These are phyloP conservation scores for Pythium scleroteichum DNA, from an alignment of 352 stramenopile species.

Conservation along the genomic window DNA sequence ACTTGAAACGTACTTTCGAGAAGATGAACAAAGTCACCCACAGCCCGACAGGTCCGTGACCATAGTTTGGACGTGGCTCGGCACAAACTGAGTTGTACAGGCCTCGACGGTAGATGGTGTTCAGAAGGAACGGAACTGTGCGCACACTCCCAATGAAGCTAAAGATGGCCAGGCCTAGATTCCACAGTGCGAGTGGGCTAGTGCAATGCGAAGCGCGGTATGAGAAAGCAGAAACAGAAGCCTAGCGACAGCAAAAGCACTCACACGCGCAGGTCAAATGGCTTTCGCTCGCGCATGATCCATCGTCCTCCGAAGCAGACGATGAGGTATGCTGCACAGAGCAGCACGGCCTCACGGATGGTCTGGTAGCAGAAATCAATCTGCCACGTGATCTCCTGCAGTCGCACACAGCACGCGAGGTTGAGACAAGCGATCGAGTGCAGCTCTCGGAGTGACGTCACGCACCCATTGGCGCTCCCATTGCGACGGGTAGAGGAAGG, in stretches of 20 bases:
- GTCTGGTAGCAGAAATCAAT: conserved; percentile 68
- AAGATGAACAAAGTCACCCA: conserved; percentile 89
- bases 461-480: conserved; percentile 76
- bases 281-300: conserved; percentile 77
- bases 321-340: conserved; percentile 70
- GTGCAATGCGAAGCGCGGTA: neutral
- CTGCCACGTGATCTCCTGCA: conserved; percentile 66
- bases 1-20: conserved; percentile 88
- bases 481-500: conserved; percentile 60
- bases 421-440: neutral
- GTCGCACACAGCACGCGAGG: neutral
- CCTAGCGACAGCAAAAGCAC: conserved; percentile 6
- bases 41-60: conserved; percentile 61
- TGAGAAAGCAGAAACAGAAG: neutral
- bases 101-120: conserved; percentile 74
- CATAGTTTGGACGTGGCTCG: conserved; percentile 66
- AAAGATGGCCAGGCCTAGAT: conserved; percentile 73
- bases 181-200: conserved; percentile 79
- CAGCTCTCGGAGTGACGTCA: neutral
- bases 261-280: conserved; percentile 80
- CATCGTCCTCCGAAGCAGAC: conserved; percentile 77
- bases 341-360: conserved; percentile 50
- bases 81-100: conserved; percentile 86
- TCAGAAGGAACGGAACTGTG: conserved; percentile 81
- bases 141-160: conserved; percentile 75